These are phyloP conservation scores for Neopestalotiopsis rosae DNA, from an alignment of 2,329 filamentous ascomycete species.

Conservation along the genomic window DNA sequence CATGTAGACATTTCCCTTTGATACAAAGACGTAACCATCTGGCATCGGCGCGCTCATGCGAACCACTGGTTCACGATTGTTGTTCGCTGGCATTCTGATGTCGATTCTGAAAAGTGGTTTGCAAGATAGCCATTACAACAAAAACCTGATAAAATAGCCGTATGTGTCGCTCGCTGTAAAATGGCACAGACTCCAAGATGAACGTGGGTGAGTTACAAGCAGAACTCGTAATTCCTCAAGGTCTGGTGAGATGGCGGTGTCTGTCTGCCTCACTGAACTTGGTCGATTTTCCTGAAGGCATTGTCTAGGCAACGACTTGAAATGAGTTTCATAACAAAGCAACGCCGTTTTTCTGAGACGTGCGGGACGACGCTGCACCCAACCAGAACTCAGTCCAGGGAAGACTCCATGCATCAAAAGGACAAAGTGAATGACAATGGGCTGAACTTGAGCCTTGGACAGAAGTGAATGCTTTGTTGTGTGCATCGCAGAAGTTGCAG, in stretches of 20 bases:
- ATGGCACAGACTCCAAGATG: neutral
- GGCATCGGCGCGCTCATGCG: constrained; percentile 38
- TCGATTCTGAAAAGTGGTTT: neutral
- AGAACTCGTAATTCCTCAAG: neutral
- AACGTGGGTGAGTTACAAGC: no score
- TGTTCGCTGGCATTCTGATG: neutral
- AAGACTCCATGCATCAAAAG: neutral
- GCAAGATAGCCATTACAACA: neutral
- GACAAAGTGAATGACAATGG: neutral
- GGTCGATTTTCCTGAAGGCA: neutral
- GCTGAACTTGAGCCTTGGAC: no score
- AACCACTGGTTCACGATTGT: constrained; percentile 28
- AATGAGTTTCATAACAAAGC: neutral
- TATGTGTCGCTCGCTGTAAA: neutral
- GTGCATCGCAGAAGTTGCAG: no score
- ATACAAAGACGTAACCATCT: constrained; percentile 45
- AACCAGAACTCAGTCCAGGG: neutral
- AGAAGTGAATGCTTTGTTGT: no score
- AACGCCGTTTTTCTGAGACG: neutral
- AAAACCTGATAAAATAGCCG: neutral
- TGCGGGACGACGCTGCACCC: neutral
- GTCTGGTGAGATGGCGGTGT: neutral
- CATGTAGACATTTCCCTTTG: constrained; percentile 47
- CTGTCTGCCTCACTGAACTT: neutral
- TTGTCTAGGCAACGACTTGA: neutral